phyloP scores from a whole-genome alignment of 495 filamentous ascomycete species.

The Penicillium malachiteum region DNA sequence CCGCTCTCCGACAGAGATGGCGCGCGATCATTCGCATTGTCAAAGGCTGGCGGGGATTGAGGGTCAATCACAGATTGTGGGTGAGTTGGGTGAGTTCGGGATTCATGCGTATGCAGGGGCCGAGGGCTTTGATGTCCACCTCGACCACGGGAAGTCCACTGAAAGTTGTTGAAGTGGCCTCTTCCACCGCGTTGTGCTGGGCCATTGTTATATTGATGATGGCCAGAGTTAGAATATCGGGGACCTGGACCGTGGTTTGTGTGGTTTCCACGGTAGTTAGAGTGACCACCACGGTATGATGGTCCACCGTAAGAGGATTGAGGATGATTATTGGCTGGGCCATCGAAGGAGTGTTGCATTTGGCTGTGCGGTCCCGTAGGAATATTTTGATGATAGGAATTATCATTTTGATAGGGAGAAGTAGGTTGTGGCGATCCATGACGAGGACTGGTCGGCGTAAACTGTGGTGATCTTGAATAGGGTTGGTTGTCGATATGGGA shows the following conservation, averaged over 20 bases:
- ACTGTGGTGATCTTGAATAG: constrained; percentile 58
- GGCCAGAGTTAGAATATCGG: constrained; percentile 34
- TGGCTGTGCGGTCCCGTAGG: constrained; percentile 55
- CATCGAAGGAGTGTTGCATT: constrained; percentile 51
- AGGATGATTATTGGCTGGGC: constrained; percentile 51
- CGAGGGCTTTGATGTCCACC: constrained; percentile 35
- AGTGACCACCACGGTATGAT: constrained; percentile 54
- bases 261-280: constrained; percentile 53
- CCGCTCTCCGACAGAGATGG: constrained; percentile 37
- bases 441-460: constrained; percentile 58
- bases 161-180: constrained; percentile 57
- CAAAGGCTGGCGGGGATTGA: constrained; percentile 39
- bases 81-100: constrained; percentile 26
- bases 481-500: constrained; percentile 45
- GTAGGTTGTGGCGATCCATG: constrained; percentile 66
- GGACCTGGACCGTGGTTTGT: constrained; percentile 52
- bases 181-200: constrained; percentile 30
- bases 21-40: constrained; percentile 61
- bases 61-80: constrained; percentile 33
- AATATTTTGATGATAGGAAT: constrained; percentile 40
- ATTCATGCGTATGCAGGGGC: constrained; percentile 23
- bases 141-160: constrained; percentile 52
- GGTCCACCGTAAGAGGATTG: constrained; percentile 43
- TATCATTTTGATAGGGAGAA: constrained; percentile 51
- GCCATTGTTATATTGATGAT: constrained; percentile 27